Evolutionary conservation across 305 asterid genomes (phyloP).

Genomic region (Rubia tinctorum): DNA sequence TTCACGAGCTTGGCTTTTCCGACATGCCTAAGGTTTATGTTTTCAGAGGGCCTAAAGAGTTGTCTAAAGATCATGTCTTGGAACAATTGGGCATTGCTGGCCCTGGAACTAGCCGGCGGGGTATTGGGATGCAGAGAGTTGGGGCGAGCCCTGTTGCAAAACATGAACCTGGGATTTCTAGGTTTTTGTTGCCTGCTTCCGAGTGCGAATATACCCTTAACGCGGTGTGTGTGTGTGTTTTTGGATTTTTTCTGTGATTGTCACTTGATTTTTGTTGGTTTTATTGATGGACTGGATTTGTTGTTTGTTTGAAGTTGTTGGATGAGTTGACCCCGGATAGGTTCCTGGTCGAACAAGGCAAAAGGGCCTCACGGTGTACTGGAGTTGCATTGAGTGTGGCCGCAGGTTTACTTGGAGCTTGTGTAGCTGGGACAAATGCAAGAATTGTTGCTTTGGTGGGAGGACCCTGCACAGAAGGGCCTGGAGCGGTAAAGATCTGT

Average conservation of each 20-base stretch:
- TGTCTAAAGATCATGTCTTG: slow-evolving; percentile 84
- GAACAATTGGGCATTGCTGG: slow-evolving; percentile 81
- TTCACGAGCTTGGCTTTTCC: slow-evolving; percentile 86
- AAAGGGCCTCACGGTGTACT: slow-evolving; percentile 83
- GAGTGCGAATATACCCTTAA: slow-evolving; percentile 81
- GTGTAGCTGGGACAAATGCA: slow-evolving; percentile 78
- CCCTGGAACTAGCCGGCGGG: slow-evolving; percentile 38
- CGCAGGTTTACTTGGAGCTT: slow-evolving; percentile 85
- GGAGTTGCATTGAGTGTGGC: slow-evolving; percentile 97
- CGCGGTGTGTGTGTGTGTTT: slow-evolving; percentile 40
- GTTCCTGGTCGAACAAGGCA: slow-evolving; percentile 82
- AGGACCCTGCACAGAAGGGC: slow-evolving; percentile 99
- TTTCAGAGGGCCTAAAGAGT: slow-evolving; percentile 82
- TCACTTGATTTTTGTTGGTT: background rate
- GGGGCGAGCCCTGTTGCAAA: slow-evolving; percentile 55
- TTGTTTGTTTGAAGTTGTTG: slow-evolving; percentile 48
- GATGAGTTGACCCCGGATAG: slow-evolving; percentile 88
- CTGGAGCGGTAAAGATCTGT: slow-evolving; percentile 77
- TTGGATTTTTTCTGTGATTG: background rate
- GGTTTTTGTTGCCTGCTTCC: slow-evolving; percentile 87
- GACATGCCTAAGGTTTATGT: slow-evolving; percentile 89
- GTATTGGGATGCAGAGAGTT: slow-evolving; percentile 49
- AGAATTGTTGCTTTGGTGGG: slow-evolving; percentile 89
- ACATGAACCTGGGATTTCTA: slow-evolving; percentile 52
- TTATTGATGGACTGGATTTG: background rate